Evolutionary conservation across 768 basidiomycete genomes (phyloP).

Genomic region (Macrolepiota dolichaula): DNA sequence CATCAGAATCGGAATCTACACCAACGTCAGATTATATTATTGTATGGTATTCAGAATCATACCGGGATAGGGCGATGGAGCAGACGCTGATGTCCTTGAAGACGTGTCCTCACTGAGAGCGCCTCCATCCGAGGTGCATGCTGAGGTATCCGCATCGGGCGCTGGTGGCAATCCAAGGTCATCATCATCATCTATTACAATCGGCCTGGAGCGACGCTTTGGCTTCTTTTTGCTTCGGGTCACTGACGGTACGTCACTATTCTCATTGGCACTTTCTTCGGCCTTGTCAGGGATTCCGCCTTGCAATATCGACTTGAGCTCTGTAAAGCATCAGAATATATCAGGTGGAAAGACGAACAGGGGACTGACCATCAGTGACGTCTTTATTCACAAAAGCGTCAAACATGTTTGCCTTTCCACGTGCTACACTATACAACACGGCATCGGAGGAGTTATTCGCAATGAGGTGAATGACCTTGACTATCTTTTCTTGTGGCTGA

Average conservation of each 20-base stretch:
- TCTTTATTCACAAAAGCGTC: neutral
- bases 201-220: neutral
- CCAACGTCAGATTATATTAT: too few species aligned
- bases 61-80: neutral
- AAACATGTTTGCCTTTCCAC: neutral
- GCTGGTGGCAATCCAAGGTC: neutral
- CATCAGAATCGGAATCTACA: neutral
- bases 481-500: neutral
- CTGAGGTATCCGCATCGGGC: neutral
- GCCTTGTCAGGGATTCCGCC: neutral
- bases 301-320: neutral
- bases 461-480: neutral
- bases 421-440: neutral
- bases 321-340: neutral
- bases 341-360: neutral
- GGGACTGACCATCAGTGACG: neutral
- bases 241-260: too few species aligned
- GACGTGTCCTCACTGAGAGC: neutral
- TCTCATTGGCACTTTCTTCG: too few species aligned
- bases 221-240: neutral
- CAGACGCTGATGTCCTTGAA: neutral
- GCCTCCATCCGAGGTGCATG: neutral
- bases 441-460: neutral
- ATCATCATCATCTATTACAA: neutral
- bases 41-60: too few species aligned